Evolutionary conservation across 129 eudicot species (phyloP).

Genomic region (Oenanthe sinensis): DNA sequence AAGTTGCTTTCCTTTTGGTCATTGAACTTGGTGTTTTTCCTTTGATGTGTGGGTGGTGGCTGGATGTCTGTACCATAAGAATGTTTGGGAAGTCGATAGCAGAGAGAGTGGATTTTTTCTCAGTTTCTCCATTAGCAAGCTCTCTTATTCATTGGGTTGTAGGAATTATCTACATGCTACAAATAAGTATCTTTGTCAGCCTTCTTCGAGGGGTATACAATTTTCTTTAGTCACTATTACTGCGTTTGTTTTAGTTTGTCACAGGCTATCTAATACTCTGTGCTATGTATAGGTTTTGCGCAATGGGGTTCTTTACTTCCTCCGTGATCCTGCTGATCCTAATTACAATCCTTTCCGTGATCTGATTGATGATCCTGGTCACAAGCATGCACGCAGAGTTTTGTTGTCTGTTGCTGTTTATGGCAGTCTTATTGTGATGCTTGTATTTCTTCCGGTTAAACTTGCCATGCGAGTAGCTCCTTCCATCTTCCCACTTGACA

Average conservation of each 20-base stretch:
- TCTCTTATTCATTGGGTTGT: slow-evolving; percentile 96
- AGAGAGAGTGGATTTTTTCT: slow-evolving; percentile 75
- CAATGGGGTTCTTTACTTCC: slow-evolving; percentile 78
- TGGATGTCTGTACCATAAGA: slow-evolving; percentile 83
- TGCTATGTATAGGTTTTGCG: slow-evolving; percentile 57
- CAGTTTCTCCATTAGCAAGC: slow-evolving; percentile 78
- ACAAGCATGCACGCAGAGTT: slow-evolving; percentile 95
- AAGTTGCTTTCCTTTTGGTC: slow-evolving; percentile 85
- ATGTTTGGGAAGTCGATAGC: slow-evolving; percentile 92
- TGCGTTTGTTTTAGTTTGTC: neutral
- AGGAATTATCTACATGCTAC: slow-evolving; percentile 92
- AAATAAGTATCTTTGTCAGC: slow-evolving; percentile 85
- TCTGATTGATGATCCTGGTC: slow-evolving; percentile 91
- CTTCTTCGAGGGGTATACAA: slow-evolving; percentile 88
- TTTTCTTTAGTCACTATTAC: neutral
- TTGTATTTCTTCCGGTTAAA: slow-evolving; percentile 85
- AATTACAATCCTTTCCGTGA: slow-evolving; percentile 91
- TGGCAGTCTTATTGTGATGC: slow-evolving; percentile 85
- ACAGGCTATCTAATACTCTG: neutral
- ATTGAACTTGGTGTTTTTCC: slow-evolving; percentile 95
- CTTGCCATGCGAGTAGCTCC: slow-evolving; percentile 95
- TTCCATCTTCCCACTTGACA: slow-evolving; percentile 77
- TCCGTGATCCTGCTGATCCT: slow-evolving; percentile 96
- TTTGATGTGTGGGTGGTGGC: slow-evolving; percentile 98
- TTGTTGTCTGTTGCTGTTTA: slow-evolving; percentile 82